Base-by-base conservation (phyloP, 106 monocot species). In the Allium fistulosum region DNA sequence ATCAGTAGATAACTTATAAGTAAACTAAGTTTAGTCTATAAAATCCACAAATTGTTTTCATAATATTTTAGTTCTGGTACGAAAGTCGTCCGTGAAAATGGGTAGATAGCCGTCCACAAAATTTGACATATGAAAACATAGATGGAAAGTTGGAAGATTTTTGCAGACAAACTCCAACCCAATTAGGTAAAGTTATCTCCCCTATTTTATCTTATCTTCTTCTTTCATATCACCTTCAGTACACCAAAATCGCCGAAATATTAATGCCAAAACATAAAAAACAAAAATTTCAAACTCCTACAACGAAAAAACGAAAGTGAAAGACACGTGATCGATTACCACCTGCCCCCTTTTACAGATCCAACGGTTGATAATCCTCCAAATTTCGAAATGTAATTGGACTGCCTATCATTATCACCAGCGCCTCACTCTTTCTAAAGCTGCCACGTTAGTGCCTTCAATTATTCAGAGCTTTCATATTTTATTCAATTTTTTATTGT, bases 361-460 rank as follows among this genome's bases (percentile, higher is more conserved):
- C 67, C 53, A 47, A 67, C 67, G 67, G 67, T 14, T 28, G 4
- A 53, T 17, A 51, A 14, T 7, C 9, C 67, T 53, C 67, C 67
- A 67, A 12, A 26, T 67, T 26, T 49, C 67, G 37, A 6, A 0
- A 0, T 26, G 27, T 7, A 12, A 67, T 67, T 67, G 67, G 67
- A 1, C 27, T 10, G 27, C 37, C 16, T 4, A 53, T 67, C 53
- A 67, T 37, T 53, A 53, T 67, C 53, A 52, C 53, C 53, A 67
- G 53, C 67, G 10, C 53, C 27, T 28, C 53, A 27, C 53, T 53
- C 27, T 13, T 28, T 67, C 67, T 28, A 14, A 52, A 11, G 67
- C 53, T 28, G 67, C 67, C 67, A 67, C 67, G 67, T 67, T 49
- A 8, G 15, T n/a, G 8, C 7, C 7, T 47, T 15, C 46, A 46